Conservation (phyloP, 345 rosid species). For the Salix koriyanagi region DNA sequence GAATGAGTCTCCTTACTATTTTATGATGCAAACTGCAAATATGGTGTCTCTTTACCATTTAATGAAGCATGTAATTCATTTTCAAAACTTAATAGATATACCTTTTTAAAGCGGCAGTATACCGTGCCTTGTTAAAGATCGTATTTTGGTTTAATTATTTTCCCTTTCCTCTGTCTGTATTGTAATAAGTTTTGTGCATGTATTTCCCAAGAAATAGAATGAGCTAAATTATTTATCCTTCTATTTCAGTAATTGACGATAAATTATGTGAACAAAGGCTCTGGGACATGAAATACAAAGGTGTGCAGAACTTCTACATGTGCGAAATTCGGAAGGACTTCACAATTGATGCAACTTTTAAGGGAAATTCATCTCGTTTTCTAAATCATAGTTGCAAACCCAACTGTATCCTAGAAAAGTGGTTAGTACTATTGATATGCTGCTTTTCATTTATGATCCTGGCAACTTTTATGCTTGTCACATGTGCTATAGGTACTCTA, state of each 20-base stretch:
- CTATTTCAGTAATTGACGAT: constrained; percentile 77
- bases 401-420: constrained; percentile 80
- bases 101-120: not conserved
- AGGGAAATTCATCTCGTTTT: constrained; percentile 88
- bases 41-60: too few species aligned
- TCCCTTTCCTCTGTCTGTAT: not conserved
- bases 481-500: not conserved
- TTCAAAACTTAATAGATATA: too few species aligned
- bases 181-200: too few species aligned
- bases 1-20: too few species aligned
- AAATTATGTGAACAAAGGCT: constrained; percentile 87
- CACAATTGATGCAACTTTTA: constrained; percentile 95
- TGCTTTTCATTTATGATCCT: not conserved
- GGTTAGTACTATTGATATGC: constrained; percentile 44
- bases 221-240: constrained; percentile 4
- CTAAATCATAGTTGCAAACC: constrained; percentile 92
- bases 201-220: not conserved
- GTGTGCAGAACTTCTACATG: constrained; percentile 83
- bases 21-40: too few species aligned
- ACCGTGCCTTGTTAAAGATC: too few species aligned
- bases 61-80: too few species aligned
- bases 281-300: constrained; percentile 95
- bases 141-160: not conserved
- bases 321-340: constrained; percentile 93
- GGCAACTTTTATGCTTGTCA: not conserved